Conservation (phyloP, 495 filamentous ascomycete genomes). For the Penicillium daleae region DNA sequence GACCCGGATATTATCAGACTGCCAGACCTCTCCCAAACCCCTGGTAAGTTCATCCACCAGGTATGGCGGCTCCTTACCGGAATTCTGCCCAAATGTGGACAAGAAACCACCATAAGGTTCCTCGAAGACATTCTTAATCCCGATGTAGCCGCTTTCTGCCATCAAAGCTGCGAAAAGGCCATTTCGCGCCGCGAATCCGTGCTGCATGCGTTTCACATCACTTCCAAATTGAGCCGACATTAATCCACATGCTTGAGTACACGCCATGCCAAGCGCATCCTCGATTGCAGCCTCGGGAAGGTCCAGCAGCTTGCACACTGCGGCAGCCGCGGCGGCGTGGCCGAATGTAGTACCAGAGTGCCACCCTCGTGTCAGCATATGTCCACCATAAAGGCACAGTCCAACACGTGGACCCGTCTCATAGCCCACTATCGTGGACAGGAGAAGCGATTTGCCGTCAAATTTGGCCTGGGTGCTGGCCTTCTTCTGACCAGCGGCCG, state of each 20-base stretch:
- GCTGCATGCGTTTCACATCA: constrained; percentile 50
- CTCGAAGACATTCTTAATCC: constrained; percentile 51
- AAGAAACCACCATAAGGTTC: constrained; percentile 49
- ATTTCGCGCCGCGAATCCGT: constrained; percentile 50
- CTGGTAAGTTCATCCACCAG: constrained; percentile 34
- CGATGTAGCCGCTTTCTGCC: constrained; percentile 40
- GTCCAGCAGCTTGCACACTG: constrained; percentile 41
- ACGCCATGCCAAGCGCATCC: constrained; percentile 45
- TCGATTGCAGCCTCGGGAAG: constrained; percentile 36
- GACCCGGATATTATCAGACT: constrained; percentile 31
- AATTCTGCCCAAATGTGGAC: constrained; percentile 40
- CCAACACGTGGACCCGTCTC: constrained; percentile 49
- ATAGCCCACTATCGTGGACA: constrained; percentile 42
- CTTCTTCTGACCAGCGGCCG: constrained; percentile 32
- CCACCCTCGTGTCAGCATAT: constrained; percentile 47
- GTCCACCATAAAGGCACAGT: constrained; percentile 38
- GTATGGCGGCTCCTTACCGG: constrained; percentile 34
- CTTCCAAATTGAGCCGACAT: constrained; percentile 52
- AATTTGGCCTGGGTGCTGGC: not conserved
- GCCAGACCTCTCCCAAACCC: constrained; percentile 44
- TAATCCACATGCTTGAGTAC: constrained; percentile 44
- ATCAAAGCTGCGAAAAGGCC: constrained; percentile 46
- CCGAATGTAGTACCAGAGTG: constrained; percentile 52
- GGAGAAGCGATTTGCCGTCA: constrained; percentile 33
- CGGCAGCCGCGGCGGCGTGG: constrained; percentile 41